Percentiles rank a stretch among this genome's conserved stretches.
Conservation (phyloP, 2,329 filamentous ascomycete species). For the Myriangium duriaei region DNA sequence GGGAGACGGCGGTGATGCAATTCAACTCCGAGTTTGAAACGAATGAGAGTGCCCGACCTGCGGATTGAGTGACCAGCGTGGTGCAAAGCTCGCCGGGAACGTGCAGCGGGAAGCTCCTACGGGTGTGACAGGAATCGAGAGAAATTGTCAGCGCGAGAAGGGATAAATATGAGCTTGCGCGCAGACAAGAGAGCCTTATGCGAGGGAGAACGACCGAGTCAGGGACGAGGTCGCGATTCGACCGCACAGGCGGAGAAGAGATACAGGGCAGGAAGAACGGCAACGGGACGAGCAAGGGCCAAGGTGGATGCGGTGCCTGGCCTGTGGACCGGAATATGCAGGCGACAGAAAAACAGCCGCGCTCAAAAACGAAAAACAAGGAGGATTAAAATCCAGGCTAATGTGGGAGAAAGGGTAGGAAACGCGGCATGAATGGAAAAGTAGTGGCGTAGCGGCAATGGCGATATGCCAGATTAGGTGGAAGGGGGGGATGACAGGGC, state of each 20-base stretch:
- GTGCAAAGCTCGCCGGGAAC: not conserved
- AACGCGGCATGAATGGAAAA: not conserved
- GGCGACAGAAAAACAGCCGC: not conserved
- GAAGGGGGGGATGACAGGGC: not conserved
- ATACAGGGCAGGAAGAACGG: not conserved
- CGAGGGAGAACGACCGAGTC: not conserved
- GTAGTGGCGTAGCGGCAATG: not conserved
- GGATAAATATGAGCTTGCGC: not conserved
- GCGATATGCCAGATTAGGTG: not conserved
- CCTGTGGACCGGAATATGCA: not conserved
- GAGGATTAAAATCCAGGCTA: constrained; percentile 2
- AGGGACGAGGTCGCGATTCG: not conserved
- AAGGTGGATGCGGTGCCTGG: not conserved
- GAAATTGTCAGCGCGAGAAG: not conserved
- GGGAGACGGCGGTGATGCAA: not conserved
- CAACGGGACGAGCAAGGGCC: no score
- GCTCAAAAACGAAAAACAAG: not conserved
- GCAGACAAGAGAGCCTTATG: not conserved
- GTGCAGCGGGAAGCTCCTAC: not conserved
- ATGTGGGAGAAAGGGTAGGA: constrained; percentile 9
- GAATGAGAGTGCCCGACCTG: not conserved
- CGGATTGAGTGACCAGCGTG: not conserved
- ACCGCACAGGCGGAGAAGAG: no score
- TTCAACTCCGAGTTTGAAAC: not conserved
- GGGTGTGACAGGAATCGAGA: not conserved